Percentiles rank a stretch among this genome's conserved stretches.
phyloP scores from a whole-genome alignment of 1,284 basidiomycete species.

The Peniophora sp. region DNA sequence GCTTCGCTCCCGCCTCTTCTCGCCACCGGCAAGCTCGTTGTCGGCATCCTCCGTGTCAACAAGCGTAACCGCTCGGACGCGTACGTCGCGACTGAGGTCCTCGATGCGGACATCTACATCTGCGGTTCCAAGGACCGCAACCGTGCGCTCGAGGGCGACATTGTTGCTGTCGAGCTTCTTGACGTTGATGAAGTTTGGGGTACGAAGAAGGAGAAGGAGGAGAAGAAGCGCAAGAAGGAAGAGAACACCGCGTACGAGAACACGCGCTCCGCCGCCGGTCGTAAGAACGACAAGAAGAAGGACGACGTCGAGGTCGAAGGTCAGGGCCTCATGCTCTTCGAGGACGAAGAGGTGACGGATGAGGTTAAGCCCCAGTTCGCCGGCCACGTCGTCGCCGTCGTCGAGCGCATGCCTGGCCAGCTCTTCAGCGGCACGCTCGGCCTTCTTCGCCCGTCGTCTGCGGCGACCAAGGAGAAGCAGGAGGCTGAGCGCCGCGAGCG shows the following conservation, averaged over 20 bases:
- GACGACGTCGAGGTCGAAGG: slow-evolving; percentile 99
- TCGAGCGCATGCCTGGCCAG: slow-evolving; percentile 98
- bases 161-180: slow-evolving; percentile 96
- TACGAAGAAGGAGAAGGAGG: slow-evolving; percentile 99
- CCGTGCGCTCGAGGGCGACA: slow-evolving; percentile 96
- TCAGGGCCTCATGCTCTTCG: slow-evolving; percentile 92
- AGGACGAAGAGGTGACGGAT: slow-evolving; percentile 97
- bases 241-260: slow-evolving; percentile 88
- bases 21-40: slow-evolving; percentile 97
- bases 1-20: slow-evolving; percentile 95
- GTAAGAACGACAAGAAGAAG: slow-evolving; percentile 99
- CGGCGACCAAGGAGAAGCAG: slow-evolving; percentile 99
- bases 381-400: slow-evolving; percentile 96
- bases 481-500: slow-evolving; percentile 96
- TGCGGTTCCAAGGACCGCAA: slow-evolving; percentile 99
- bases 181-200: slow-evolving; percentile 99
- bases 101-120: slow-evolving; percentile 98
- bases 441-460: slow-evolving; percentile 91
- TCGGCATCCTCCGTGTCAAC: slow-evolving; percentile 96
- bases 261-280: slow-evolving; percentile 61
- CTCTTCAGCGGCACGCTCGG: slow-evolving; percentile 97
- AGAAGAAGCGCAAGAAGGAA: slow-evolving; percentile 99
- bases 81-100: slow-evolving; percentile 97
- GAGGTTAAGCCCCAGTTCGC: slow-evolving; percentile 94
- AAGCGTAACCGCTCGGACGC: slow-evolving; percentile 99